phyloP scores from a whole-genome alignment of 805 yeast genomes.

The Metschnikowia rubicola region DNA sequence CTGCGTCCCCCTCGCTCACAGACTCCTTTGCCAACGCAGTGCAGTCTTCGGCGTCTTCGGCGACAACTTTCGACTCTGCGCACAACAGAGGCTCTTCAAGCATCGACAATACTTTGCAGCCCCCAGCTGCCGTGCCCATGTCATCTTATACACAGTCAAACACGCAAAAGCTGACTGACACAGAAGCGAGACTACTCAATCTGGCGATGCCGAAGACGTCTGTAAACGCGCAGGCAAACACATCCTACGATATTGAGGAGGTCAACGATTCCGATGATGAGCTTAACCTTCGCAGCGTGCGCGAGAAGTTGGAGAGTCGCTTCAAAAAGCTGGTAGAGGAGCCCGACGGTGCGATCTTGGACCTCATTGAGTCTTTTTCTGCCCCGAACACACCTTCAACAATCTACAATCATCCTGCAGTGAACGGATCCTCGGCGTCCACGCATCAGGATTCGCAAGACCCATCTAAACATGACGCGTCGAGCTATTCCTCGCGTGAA shows the following conservation, averaged over 20 bases:
- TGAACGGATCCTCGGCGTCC: background rate
- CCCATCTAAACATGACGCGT: conserved; percentile 6
- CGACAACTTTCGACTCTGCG: conserved; percentile 1
- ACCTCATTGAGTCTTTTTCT: conserved; percentile 19
- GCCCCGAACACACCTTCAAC: conserved; percentile 20
- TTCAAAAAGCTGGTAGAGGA: conserved; percentile 8
- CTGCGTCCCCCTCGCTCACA: background rate
- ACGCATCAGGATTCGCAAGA: background rate
- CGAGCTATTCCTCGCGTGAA: conserved; percentile 17
- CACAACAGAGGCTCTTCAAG: background rate
- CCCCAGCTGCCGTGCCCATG: background rate
- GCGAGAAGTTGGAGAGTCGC: conserved; percentile 15
- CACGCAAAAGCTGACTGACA: too few relatives aligned
- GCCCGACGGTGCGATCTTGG: conserved; percentile 20
- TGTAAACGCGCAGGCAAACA: background rate
- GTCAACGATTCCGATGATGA: conserved; percentile 40
- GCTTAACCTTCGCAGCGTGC: conserved; percentile 16
- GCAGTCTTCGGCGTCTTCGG: background rate
- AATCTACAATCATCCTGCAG: conserved; percentile 6
- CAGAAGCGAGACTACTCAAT: background rate
- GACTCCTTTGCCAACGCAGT: background rate
- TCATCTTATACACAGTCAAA: background rate
- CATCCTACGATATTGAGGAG: conserved; percentile 34
- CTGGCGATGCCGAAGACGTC: conserved; percentile 7
- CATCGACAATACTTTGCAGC: background rate